Conservation (phyloP, 768 basidiomycete species). For the Coprinellus aureogranulatus region DNA sequence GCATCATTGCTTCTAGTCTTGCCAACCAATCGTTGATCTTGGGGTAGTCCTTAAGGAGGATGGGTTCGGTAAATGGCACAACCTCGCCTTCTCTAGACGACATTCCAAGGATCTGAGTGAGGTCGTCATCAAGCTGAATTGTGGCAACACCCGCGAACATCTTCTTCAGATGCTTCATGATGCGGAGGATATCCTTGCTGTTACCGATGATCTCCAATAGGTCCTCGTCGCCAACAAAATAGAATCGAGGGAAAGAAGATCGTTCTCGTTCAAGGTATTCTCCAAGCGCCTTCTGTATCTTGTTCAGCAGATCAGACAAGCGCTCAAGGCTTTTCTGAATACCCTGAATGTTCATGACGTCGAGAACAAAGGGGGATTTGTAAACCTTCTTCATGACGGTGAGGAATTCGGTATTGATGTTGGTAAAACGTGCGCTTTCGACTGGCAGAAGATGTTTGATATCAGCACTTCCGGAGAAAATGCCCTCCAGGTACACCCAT, state of each 20-base stretch:
- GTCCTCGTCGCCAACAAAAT: slow-evolving; percentile 99
- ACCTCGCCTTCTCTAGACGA: slow-evolving; percentile 95
- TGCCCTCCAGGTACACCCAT: slow-evolving; percentile 99
- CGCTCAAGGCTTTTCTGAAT: slow-evolving; percentile 98
- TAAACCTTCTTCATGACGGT: slow-evolving; percentile 99
- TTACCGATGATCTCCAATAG: slow-evolving; percentile 98
- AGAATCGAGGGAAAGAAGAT: slow-evolving; percentile 97
- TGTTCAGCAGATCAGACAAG: slow-evolving; percentile 90
- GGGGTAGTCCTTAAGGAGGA: slow-evolving; percentile 87
- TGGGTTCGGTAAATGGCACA: slow-evolving; percentile 77
- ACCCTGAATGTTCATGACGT: slow-evolving; percentile 93
- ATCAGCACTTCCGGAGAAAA: slow-evolving; percentile 98
- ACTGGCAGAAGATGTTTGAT: slow-evolving; percentile 98
- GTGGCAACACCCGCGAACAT: slow-evolving; percentile 99
- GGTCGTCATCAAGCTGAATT: slow-evolving; percentile 80
- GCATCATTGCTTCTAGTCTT: slow-evolving; percentile 90
- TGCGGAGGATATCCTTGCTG: slow-evolving; percentile 95
- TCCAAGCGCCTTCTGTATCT: slow-evolving; percentile 98
- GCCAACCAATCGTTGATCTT: slow-evolving; percentile 99
- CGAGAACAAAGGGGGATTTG: slow-evolving; percentile 96
- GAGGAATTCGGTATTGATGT: slow-evolving; percentile 97
- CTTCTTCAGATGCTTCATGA: slow-evolving; percentile 99
- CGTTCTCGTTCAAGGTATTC: slow-evolving; percentile 98
- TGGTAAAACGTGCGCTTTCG: slow-evolving; percentile 95
- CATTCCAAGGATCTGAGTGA: slow-evolving; percentile 89